Conservation (phyloP, 305 asterid species). For the Fraxinus latifolia region DNA sequence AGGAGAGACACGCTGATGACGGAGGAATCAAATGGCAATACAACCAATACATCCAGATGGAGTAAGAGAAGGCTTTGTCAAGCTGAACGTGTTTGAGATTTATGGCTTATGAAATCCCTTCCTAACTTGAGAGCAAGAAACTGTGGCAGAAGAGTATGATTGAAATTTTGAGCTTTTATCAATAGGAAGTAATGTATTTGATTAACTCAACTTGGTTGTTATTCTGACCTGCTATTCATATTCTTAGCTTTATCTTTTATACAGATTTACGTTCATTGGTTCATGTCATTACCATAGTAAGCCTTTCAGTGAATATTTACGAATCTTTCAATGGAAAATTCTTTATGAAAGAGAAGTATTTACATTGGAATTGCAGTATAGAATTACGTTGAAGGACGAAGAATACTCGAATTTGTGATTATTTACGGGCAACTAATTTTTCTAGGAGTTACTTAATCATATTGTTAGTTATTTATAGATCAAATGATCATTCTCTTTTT, state of each 20-base stretch:
- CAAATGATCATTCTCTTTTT: not conserved
- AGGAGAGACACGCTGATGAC: conserved; percentile 12
- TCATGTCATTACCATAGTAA: not conserved
- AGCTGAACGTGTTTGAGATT: conserved; percentile 51
- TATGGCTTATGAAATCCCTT: conserved; percentile 53
- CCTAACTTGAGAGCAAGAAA: conserved; percentile 54
- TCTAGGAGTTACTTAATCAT: not conserved
- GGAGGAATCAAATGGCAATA: not conserved
- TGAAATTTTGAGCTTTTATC: conserved; percentile 13
- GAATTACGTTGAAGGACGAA: not conserved
- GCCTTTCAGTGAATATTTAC: not conserved
- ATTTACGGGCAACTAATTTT: not conserved
- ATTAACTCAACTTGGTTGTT: not conserved
- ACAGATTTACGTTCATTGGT: not conserved
- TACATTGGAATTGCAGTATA: not conserved
- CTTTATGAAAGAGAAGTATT: not conserved
- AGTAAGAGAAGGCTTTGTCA: conserved; percentile 45
- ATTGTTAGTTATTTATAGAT: not conserved
- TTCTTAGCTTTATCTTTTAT: not conserved
- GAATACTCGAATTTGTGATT: not conserved
- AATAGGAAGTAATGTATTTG: conserved; percentile 17
- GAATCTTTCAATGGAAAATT: not conserved
- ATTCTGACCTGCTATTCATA: not conserved
- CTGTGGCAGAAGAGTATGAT: conserved; percentile 22
- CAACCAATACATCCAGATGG: conserved; percentile 34